These are phyloP conservation scores for Metarhizium guizhouense DNA, from an alignment of 2,329 filamentous ascomycete species.

Conservation along the genomic window DNA sequence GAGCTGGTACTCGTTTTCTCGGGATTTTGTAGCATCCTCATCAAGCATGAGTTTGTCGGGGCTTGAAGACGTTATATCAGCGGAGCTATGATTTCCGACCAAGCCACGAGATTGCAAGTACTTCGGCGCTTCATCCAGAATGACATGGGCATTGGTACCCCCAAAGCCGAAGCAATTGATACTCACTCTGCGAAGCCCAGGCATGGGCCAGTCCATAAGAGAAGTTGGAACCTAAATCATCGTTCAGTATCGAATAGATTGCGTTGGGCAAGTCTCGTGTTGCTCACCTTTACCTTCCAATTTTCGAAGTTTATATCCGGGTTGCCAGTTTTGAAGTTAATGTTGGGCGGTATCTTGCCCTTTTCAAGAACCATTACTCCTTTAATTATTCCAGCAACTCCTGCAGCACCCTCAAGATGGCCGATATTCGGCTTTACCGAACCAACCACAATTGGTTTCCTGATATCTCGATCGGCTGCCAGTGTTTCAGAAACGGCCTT, in stretches of 20 bases:
- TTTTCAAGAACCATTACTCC: conserved; percentile 39
- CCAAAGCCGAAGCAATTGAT: conserved; percentile 52
- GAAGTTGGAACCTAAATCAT: conserved; percentile 27
- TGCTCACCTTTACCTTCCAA: conserved; percentile 35
- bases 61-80: background rate
- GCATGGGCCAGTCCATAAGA: conserved; percentile 33
- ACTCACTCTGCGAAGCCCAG: conserved; percentile 37
- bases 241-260: background rate
- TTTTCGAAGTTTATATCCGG: conserved; percentile 36
- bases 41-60: background rate
- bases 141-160: conserved; percentile 46
- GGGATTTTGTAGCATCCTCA: background rate
- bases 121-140: conserved; percentile 37
- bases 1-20: conserved; percentile 19
- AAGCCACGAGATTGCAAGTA: conserved; percentile 28
- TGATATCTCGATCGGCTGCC: conserved; percentile 19
- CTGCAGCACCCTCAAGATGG: conserved; percentile 43
- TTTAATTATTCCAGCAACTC: conserved; percentile 45
- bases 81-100: conserved; percentile 26
- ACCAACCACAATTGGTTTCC: conserved; percentile 38
- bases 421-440: conserved; percentile 48
- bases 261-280: background rate
- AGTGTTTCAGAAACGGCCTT: conserved; percentile 38
- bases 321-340: conserved; percentile 39
- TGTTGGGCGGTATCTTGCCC: conserved; percentile 42